These are phyloP conservation scores for Pyrus hybrid DNA, from an alignment of 331 rosid species.

Conservation along the genomic window DNA sequence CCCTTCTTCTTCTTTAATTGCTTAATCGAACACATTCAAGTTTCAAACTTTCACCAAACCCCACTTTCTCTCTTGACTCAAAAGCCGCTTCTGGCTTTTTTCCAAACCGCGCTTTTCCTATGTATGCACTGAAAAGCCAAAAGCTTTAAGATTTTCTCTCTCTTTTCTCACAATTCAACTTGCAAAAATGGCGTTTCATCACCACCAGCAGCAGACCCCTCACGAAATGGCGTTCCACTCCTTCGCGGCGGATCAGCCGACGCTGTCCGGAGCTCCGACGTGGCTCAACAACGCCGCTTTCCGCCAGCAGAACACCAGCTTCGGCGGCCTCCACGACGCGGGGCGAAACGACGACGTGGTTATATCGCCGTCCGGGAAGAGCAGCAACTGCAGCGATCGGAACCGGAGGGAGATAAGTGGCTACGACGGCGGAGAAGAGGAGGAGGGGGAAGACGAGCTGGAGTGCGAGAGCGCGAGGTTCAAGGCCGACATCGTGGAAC, in stretches of 20 bases:
- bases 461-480: conserved; percentile 45
- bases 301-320: conserved; percentile 34
- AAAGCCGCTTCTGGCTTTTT: not conserved
- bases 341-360: conserved; percentile 36
- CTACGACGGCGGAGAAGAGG: conserved; percentile 11
- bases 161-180: not conserved
- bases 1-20: not conserved
- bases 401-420: not conserved
- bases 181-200: conserved; percentile 20
- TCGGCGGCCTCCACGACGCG: conserved; percentile 47
- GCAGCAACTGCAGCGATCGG: conserved; percentile 14
- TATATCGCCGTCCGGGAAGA: conserved; percentile 15
- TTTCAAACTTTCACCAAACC: not conserved
- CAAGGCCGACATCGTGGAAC: conserved; percentile 72
- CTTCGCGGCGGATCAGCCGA: conserved; percentile 11
- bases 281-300: conserved; percentile 81
- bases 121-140: not conserved
- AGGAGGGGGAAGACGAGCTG: conserved; percentile 21
- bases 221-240: conserved; percentile 24
- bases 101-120: not conserved
- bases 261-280: conserved; percentile 45
- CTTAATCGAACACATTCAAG: not conserved
- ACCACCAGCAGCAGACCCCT: conserved; percentile 6
- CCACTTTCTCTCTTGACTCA: not conserved
- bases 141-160: not conserved